Base-by-base conservation (phyloP, 2,329 filamentous ascomycete genomes). In the Fusarium sp. region DNA sequence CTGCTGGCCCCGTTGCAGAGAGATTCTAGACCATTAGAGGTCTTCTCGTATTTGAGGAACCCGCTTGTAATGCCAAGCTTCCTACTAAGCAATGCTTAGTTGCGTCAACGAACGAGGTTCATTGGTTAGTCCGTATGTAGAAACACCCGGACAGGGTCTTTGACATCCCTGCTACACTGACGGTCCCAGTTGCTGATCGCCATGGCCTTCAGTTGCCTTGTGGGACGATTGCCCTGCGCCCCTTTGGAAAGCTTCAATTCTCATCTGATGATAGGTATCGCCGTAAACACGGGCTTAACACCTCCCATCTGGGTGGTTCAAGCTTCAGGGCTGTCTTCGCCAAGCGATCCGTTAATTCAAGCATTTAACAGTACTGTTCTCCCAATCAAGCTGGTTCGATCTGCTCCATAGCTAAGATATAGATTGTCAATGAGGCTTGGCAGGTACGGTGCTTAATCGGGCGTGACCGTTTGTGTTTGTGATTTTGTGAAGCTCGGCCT, bases 111-210 rank as follows among this genome's bases (percentile, higher is more conserved):
- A 6, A 30, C 25, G n/a, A 27, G 9, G 1, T 24, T 62, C 40
- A 67, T 66, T 66, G 63, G 63, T 25, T 48, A 51, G 34, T n/a
- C 48, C 62, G 63, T 66, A 66, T 55, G 27, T 25, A 62, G 62
- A 66, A 66, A 67, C 62, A 13, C 30, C 62, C 48, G 63, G 48
- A 13, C 48, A 62, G 44, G 63, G 63, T 62, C 48, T 25, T 22
- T 49, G 34, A 34, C 43, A 65, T 60, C 55, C 63, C 43, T 53
- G 41, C 41, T 24, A 44, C 15, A 22, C 20, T 44, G 41, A 24
- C 32, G 47, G 8, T 62, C 63, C 63, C 38, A 62, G 62, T 24
- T 66, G 62, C 40, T 62, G 63, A 66, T 66, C 62, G 61, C 29
- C 48, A 43, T 57, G 46, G 34, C 61, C 43, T 18, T 18, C 22